Conservation (phyloP, 495 filamentous ascomycete species). For the Lasiosphaeris hirsuta region DNA sequence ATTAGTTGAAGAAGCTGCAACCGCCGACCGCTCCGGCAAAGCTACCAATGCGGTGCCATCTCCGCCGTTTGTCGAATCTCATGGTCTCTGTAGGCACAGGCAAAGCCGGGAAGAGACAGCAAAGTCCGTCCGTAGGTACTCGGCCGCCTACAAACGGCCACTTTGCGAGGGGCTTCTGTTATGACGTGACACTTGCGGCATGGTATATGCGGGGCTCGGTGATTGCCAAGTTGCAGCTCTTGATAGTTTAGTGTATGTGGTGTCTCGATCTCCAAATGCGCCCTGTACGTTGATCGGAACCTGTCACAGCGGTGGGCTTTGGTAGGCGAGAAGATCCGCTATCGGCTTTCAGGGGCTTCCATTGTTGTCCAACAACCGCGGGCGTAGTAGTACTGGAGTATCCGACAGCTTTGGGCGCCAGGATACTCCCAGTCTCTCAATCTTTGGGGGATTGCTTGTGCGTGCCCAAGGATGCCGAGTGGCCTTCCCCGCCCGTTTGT, state of each 20-base stretch:
- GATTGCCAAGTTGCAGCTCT: background rate
- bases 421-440: too few relatives aligned
- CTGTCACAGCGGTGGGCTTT: conserved; percentile 1
- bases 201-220: conserved; percentile 6
- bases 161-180: background rate
- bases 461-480: too few relatives aligned
- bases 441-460: too few relatives aligned
- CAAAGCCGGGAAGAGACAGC: background rate
- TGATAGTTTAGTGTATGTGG: background rate
- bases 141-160: background rate
- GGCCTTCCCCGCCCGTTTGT: background rate
- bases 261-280: background rate
- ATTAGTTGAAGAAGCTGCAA: too few relatives aligned
- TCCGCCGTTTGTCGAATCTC: too few relatives aligned
- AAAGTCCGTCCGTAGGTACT: background rate
- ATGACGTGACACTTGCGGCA: conserved; percentile 12
- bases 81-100: too few relatives aligned
- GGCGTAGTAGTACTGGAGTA: too few relatives aligned
- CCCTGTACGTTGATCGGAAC: background rate
- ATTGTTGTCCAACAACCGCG: too few relatives aligned
- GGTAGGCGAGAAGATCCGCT: conserved; percentile 9
- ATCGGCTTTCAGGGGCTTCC: conserved; percentile 10
- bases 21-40: too few relatives aligned
- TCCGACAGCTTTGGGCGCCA: too few relatives aligned
- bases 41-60: too few relatives aligned